These are phyloP conservation scores for Maudiozyma humilis DNA, from an alignment of 1,139 yeast species.

Conservation along the genomic window DNA sequence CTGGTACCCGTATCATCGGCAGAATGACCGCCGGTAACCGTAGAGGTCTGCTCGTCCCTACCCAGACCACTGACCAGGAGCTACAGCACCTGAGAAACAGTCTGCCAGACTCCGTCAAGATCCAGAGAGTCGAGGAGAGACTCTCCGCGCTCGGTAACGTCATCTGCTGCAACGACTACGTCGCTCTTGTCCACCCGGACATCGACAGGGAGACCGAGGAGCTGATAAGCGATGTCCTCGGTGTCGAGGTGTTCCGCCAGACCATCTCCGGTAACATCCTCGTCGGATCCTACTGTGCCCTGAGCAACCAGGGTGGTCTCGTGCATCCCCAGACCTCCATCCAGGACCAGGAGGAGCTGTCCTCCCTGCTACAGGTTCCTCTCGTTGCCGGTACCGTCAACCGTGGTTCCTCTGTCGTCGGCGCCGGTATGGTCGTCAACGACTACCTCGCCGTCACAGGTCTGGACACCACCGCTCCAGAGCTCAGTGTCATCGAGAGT, in stretches of 20 bases:
- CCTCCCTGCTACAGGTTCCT: conserved; percentile 92
- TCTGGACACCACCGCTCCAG: conserved; percentile 96
- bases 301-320: conserved; percentile 95
- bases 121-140: conserved; percentile 97
- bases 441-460: conserved; percentile 98
- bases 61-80: conserved; percentile 98
- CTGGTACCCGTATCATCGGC: conserved; percentile 96
- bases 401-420: conserved; percentile 95
- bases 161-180: conserved; percentile 97
- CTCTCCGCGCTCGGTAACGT: conserved; percentile 95
- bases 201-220: conserved; percentile 99
- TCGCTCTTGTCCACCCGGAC: conserved; percentile 97
- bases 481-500: conserved; percentile 90
- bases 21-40: conserved; percentile 99
- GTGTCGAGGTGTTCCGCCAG: conserved; percentile 98
- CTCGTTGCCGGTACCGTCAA: conserved; percentile 97
- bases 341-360: conserved; percentile 96
- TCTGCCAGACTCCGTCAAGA: conserved; percentile 90
- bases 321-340: conserved; percentile 97
- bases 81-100: conserved; percentile 95
- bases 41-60: conserved; percentile 93
- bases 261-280: conserved; percentile 96
- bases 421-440: conserved; percentile 97
- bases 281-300: conserved; percentile 91
- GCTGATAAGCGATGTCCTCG: conserved; percentile 94